phyloP scores from a whole-genome alignment of 805 yeast species.

The Myxozyma neotropica region DNA sequence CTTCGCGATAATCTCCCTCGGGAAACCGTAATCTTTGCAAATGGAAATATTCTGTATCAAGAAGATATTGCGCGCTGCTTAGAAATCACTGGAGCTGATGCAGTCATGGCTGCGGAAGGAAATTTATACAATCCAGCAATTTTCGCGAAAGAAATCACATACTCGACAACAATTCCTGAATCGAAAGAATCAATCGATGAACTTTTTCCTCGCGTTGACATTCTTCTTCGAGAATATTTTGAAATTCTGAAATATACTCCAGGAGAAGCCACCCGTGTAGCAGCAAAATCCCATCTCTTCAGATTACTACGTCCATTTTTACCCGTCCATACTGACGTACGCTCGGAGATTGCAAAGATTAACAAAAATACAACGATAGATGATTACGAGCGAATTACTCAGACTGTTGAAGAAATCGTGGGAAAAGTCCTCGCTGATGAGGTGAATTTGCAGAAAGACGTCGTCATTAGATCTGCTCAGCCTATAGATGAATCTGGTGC shows the following conservation, averaged over 20 bases:
- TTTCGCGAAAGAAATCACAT: constrained; percentile 46
- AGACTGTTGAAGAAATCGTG: constrained; percentile 69
- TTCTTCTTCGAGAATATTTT: constrained; percentile 79
- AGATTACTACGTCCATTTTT: constrained; percentile 82
- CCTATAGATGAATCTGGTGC: constrained; percentile 76
- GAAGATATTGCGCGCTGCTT: constrained; percentile 76
- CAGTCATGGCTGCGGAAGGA: constrained; percentile 97
- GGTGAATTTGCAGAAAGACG: constrained; percentile 65
- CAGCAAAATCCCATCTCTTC: constrained; percentile 92
- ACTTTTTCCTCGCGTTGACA: constrained; percentile 84
- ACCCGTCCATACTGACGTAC: constrained; percentile 71
- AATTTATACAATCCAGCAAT: constrained; percentile 92
- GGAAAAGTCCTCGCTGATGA: constrained; percentile 41
- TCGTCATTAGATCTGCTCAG: constrained; percentile 51
- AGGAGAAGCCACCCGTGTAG: constrained; percentile 73
- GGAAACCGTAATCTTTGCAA: constrained; percentile 87
- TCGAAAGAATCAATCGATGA: constrained; percentile 55
- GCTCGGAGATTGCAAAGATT: constrained; percentile 66
- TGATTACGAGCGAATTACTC: constrained; percentile 59
- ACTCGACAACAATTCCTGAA: constrained; percentile 9
- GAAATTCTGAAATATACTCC: constrained; percentile 69
- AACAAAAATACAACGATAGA: constrained; percentile 48
- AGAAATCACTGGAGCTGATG: constrained; percentile 70
- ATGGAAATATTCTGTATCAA: constrained; percentile 92
- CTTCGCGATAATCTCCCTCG: constrained; percentile 76